These are phyloP conservation scores for Lecanoromycetidae sp. DNA, from an alignment of 2,329 filamentous ascomycete genomes.

Conservation along the genomic window DNA sequence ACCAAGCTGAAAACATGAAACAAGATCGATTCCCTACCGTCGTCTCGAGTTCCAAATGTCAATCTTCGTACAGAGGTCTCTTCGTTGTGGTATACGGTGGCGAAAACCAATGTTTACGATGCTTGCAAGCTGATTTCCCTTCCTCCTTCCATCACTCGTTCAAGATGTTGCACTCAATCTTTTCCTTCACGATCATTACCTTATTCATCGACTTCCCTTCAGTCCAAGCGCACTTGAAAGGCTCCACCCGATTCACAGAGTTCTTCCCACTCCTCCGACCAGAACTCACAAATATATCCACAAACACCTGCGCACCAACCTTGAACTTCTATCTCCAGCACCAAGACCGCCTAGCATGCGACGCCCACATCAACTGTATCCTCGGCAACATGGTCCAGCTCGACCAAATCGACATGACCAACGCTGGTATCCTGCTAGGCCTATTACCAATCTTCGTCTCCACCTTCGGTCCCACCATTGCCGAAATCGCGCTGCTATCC, in stretches of 20 bases:
- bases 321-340: background rate
- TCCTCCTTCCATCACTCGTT: background rate
- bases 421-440: background rate
- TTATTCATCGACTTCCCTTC: background rate
- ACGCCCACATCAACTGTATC: background rate
- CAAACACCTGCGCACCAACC: background rate
- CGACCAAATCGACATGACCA: background rate
- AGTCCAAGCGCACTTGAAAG: background rate
- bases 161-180: background rate
- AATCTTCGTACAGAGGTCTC: no score
- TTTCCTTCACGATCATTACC: background rate
- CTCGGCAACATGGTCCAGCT: background rate
- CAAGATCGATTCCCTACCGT: background rate
- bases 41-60: no score
- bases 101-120: no score
- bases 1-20: background rate
- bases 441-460: background rate
- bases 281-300: background rate
- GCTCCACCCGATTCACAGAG: background rate
- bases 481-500: constrained; percentile 2
- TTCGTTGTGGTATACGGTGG: no score
- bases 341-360: background rate
- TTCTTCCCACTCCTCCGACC: background rate
- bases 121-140: background rate
- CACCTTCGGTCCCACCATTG: background rate